Evolutionary conservation across 495 filamentous ascomycete genomes (phyloP), one percentile per base, ranked within the genome.

Genomic region (Lepidopterella palustris): DNA sequence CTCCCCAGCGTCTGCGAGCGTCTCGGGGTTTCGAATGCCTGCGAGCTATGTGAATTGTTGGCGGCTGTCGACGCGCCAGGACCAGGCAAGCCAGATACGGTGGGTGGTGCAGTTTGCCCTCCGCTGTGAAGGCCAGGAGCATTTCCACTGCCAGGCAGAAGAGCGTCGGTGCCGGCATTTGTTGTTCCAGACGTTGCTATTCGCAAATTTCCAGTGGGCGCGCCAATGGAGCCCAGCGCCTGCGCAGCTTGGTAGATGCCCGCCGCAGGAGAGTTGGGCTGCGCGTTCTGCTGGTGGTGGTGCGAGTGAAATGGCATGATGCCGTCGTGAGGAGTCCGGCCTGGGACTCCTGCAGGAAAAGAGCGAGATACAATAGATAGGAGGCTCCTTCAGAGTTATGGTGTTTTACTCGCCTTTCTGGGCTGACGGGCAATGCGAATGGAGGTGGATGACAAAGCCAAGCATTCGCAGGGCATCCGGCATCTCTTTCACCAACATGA

Each of bases 11-110:
- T 70, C 39, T 78, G 75, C 49, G 75, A 69, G 64, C 82, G 76
- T 64, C 83, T 77, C 39, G 79, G 74, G 25, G 78, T 77, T 27
- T 83, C 82, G 70, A 78, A 85, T 20, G 78, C 68, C 61, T 76
- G 76, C 42, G 72, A 60, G 25, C 75, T 73, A 61, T 76, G 80
- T 52, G 59, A 57, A 23, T 62, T 50, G 47, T 15, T 27, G 1
- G 15, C 45, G 42, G 58, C 21, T 58, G 60, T 18, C 21, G 35
- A 20, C 3, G 54, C 21, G 4, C 60, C 60, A 28, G 79, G 74
- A 71, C 67, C 62, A 15, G 71, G 53, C 35, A 70, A 57, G 15
- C 62, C 65, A 3, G 70, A 58, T 1, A 60, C 60, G 8, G 72
- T 58, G 11, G 69, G 71, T 18, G 71, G 71, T 15, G 71, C 71